phyloP scores from a whole-genome alignment of 2,329 filamentous ascomycete species.

The Ceratocystis smalleyi region DNA sequence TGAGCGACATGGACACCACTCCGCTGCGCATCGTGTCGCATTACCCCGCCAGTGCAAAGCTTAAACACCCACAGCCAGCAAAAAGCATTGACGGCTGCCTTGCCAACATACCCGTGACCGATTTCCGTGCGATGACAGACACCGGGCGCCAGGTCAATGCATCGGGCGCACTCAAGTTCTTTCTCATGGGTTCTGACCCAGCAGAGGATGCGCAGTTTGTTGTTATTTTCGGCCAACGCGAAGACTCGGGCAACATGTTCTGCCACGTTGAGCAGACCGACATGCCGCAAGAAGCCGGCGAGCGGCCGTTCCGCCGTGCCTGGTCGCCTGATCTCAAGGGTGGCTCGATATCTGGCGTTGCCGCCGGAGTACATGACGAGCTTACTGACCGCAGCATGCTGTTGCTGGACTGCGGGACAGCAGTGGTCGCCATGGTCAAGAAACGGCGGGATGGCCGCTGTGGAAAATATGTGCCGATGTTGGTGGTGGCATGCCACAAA shows the following conservation, averaged over 20 bases:
- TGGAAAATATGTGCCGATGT: constrained; percentile 8
- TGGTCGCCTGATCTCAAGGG: constrained; percentile 12
- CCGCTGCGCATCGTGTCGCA: constrained; percentile 16
- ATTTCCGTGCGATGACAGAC: constrained; percentile 8
- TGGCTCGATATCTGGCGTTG: background rate
- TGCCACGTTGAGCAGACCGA: constrained; percentile 14
- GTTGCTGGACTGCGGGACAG: constrained; percentile 12
- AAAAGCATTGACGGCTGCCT: constrained; percentile 13
- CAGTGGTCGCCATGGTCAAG: constrained; percentile 16
- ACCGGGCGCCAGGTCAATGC: constrained; percentile 7
- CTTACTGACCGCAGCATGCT: constrained; percentile 14
- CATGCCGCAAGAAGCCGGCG: constrained; percentile 2
- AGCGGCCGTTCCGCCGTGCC: constrained; percentile 6
- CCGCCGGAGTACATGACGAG: background rate
- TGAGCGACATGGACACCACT: constrained; percentile 10
- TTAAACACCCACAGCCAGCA: constrained; percentile 11
- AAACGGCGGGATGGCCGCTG: constrained; percentile 10
- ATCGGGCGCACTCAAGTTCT: constrained; percentile 15
- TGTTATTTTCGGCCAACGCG: constrained; percentile 13
- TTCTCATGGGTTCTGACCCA: constrained; percentile 14
- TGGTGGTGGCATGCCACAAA: constrained; percentile 14
- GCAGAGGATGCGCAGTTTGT: constrained; percentile 13
- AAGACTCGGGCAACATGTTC: constrained; percentile 4
- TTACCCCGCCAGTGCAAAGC: constrained; percentile 13
- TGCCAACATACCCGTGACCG: constrained; percentile 5